Conservation (phyloP, 345 rosid species). For the Syzygium aromaticum region DNA sequence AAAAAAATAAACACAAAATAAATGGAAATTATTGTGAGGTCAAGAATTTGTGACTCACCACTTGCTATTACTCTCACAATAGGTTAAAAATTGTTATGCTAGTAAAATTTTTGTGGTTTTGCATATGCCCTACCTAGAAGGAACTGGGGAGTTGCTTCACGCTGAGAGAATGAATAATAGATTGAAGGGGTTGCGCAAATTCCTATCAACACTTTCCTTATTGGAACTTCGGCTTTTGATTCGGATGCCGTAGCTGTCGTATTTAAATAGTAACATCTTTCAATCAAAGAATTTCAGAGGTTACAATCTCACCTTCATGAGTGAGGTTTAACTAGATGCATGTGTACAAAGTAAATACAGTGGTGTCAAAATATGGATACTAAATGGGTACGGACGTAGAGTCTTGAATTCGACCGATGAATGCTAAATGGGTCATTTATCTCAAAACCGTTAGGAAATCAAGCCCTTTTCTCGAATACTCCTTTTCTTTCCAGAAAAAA, state of each 20-base stretch:
- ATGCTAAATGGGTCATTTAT: not conserved
- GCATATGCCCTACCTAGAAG: fast-evolving
- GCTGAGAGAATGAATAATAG: not conserved
- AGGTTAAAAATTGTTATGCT: no score
- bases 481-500: not conserved
- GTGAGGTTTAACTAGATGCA: not conserved
- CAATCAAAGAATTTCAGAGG: not conserved
- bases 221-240: no score
- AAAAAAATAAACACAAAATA: no score
- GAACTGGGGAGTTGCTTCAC: not conserved
- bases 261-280: not conserved
- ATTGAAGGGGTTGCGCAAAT: not conserved
- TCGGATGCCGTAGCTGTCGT: not conserved
- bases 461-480: not conserved
- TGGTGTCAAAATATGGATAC: not conserved
- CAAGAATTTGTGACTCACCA: no score
- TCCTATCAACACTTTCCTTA: no score
- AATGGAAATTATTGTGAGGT: no score
- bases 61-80: no score
- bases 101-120: not conserved
- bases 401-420: not conserved
- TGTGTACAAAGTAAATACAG: not conserved
- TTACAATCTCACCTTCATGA: not conserved
- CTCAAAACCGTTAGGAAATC: not conserved
- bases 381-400: not conserved